Percentiles rank a stretch among this genome's conserved stretches.
These are phyloP conservation scores for Moesziomyces sp. DNA, from an alignment of 1,284 basidiomycete species.

Conservation along the genomic window DNA sequence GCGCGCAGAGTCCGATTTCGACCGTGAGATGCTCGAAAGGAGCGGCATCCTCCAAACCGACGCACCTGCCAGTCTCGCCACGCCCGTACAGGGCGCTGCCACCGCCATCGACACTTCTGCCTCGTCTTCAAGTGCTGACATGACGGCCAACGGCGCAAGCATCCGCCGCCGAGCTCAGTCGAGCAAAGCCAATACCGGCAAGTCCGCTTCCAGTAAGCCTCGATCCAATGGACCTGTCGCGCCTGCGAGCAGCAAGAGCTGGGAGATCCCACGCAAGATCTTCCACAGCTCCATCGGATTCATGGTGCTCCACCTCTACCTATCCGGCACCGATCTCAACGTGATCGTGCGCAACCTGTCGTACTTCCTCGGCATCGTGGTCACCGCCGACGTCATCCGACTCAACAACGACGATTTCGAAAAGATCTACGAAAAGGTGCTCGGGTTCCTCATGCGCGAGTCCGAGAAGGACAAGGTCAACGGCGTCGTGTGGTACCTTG, in stretches of 20 bases:
- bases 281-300: conserved; percentile 93
- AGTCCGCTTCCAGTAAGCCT: conserved; percentile 6
- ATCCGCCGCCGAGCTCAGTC: conserved; percentile 29
- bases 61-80: conserved; percentile 13
- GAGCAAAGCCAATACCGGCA: conserved; percentile 17
- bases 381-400: conserved; percentile 81
- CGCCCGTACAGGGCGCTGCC: conserved; percentile 14
- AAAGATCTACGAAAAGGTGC: conserved; percentile 77
- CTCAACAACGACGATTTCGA: conserved; percentile 79
- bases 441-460: conserved; percentile 94
- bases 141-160: conserved; percentile 10
- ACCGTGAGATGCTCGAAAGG: conserved; percentile 40
- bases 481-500: conserved; percentile 94
- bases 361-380: conserved; percentile 77
- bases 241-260: conserved; percentile 41
- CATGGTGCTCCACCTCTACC: conserved; percentile 80
- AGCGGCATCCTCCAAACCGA: conserved; percentile 14
- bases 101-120: neutral
- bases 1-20: conserved; percentile 55
- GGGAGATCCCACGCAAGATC: conserved; percentile 88
- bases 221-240: conserved; percentile 12
- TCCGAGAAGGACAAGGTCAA: conserved; percentile 76
- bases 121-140: neutral
- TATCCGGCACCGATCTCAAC: conserved; percentile 68
- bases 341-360: conserved; percentile 77